phyloP scores from a whole-genome alignment of 192 early-diverging fungal species.

The Backusella circina region DNA sequence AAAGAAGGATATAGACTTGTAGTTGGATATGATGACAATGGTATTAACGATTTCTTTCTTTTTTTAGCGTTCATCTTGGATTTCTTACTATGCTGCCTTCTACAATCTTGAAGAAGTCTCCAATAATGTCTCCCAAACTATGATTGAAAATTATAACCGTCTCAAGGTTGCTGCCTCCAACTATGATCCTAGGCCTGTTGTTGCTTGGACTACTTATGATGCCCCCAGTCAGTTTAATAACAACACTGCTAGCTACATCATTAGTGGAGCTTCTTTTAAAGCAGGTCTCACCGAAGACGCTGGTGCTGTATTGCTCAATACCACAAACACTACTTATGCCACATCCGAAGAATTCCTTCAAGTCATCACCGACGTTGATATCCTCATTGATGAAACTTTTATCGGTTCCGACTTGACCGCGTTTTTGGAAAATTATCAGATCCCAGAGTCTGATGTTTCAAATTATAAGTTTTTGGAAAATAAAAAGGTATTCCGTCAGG shows the following conservation, averaged over 20 bases:
- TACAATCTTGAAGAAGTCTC: conserved; percentile 57
- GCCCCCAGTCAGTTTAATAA: conserved; percentile 62
- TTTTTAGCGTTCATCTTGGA: conserved; percentile 52
- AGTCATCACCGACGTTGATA: conserved; percentile 54
- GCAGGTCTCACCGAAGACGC: conserved; percentile 60
- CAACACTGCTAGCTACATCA: conserved; percentile 62
- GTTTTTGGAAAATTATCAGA: conserved; percentile 55
- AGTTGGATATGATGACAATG: not conserved
- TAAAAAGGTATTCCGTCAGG: conserved; percentile 62
- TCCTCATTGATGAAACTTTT: conserved; percentile 69
- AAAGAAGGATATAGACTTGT: not conserved
- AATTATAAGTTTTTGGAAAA: conserved; percentile 63
- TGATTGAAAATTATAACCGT: conserved; percentile 59
- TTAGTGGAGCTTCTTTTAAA: conserved; percentile 58
- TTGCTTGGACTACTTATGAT: conserved; percentile 63
- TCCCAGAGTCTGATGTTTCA: conserved; percentile 31
- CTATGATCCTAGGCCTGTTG: conserved; percentile 35
- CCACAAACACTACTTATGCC: conserved; percentile 33
- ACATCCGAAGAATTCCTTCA: conserved; percentile 45
- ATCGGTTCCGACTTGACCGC: conserved; percentile 37
- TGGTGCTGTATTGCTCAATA: conserved; percentile 47
- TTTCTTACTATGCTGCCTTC: conserved; percentile 58
- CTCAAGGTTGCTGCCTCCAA: conserved; percentile 37
- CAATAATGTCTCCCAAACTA: conserved; percentile 39
- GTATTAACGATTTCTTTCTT: not conserved